Percentiles rank a stretch among this genome's conserved stretches.
Conservation (phyloP, 106 monocot genomes). For the Allium fistulosum region DNA sequence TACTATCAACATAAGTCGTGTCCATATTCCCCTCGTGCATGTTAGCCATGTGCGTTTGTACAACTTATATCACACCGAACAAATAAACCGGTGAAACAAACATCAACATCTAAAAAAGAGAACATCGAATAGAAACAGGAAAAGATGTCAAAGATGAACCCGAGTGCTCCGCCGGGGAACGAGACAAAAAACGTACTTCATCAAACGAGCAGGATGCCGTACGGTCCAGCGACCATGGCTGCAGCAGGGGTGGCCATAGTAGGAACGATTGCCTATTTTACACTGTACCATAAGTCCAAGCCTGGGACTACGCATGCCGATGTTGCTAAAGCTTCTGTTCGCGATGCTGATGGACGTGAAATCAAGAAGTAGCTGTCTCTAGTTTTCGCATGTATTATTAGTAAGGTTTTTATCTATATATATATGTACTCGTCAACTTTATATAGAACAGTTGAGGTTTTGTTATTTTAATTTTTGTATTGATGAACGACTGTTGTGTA, state of each 20-base stretch:
- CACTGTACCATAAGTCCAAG: conserved; percentile 25
- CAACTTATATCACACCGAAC: too few species aligned
- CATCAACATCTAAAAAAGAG: too few species aligned
- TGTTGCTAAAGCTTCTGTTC: conserved; percentile 3
- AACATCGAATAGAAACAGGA: too few species aligned
- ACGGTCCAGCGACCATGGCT: conserved; percentile 12
- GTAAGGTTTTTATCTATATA: too few species aligned
- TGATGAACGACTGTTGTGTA: too few species aligned
- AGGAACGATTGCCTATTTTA: conserved; percentile 16
- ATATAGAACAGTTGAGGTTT: too few species aligned
- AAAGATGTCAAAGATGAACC: neutral
- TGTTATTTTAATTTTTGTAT: too few species aligned
- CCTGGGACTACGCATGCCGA: conserved; percentile 10
- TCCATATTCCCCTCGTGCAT: too few species aligned
- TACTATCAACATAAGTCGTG: too few species aligned
- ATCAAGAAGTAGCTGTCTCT: neutral
- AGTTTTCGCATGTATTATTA: neutral
- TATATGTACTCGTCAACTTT: too few species aligned
- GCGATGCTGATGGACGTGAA: neutral
- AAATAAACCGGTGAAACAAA: too few species aligned
- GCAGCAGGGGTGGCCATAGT: conserved; percentile 11
- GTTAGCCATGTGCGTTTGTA: too few species aligned
- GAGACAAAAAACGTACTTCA: conserved; percentile 12
- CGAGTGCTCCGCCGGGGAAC: conserved; percentile 5
- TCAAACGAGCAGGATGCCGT: conserved; percentile 17